Evolutionary conservation across 2,329 filamentous ascomycete species (phyloP).

Genomic region (Fusarium staphyleae): DNA sequence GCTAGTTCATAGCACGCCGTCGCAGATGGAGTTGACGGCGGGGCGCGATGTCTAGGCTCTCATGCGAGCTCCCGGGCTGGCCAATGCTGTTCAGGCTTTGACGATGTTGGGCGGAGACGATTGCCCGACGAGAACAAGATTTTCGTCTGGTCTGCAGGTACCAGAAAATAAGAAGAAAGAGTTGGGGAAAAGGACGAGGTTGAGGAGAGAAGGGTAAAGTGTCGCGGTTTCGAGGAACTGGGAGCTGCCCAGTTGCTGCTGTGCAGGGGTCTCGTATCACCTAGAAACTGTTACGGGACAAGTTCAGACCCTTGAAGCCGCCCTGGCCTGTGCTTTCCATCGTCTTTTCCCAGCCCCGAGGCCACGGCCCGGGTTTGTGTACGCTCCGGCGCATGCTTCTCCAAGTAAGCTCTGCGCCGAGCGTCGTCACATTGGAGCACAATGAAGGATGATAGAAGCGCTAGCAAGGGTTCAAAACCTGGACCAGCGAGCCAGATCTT

Average conservation of each 20-base stretch:
- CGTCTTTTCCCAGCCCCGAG: slow-evolving; percentile 28
- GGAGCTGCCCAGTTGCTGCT: slow-evolving; percentile 8
- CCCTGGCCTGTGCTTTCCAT: slow-evolving; percentile 10
- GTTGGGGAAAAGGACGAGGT: slow-evolving; percentile 10
- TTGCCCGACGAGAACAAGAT: slow-evolving; percentile 9
- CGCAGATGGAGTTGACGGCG: slow-evolving; percentile 32
- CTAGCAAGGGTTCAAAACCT: slow-evolving; percentile 34
- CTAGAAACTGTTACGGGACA: slow-evolving; percentile 10
- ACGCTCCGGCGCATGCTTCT: slow-evolving; percentile 17
- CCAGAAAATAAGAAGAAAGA: slow-evolving; percentile 2
- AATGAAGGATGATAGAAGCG: slow-evolving; percentile 11
- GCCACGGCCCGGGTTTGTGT: slow-evolving; percentile 1
- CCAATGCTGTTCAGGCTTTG: slow-evolving; percentile 53
- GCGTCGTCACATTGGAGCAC: slow-evolving; percentile 8
- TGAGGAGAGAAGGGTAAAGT: slow-evolving; percentile 18
- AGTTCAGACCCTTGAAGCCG: slow-evolving; percentile 19
- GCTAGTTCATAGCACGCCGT: slow-evolving; percentile 20
- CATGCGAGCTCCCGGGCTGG: slow-evolving; percentile 40
- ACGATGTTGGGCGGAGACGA: slow-evolving; percentile 10
- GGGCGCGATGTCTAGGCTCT: slow-evolving; percentile 36
- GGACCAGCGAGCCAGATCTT: slow-evolving; percentile 10
- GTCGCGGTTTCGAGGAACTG: slow-evolving; percentile 1
- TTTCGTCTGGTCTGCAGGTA: slow-evolving; percentile 21
- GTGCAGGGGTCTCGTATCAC: slow-evolving; percentile 19
- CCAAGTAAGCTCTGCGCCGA: slow-evolving; percentile 20